Evolutionary conservation across 2,329 filamentous ascomycete species (phyloP), one percentile per base, ranked within the genome.

Genomic region (Lecanicillium sp.): DNA sequence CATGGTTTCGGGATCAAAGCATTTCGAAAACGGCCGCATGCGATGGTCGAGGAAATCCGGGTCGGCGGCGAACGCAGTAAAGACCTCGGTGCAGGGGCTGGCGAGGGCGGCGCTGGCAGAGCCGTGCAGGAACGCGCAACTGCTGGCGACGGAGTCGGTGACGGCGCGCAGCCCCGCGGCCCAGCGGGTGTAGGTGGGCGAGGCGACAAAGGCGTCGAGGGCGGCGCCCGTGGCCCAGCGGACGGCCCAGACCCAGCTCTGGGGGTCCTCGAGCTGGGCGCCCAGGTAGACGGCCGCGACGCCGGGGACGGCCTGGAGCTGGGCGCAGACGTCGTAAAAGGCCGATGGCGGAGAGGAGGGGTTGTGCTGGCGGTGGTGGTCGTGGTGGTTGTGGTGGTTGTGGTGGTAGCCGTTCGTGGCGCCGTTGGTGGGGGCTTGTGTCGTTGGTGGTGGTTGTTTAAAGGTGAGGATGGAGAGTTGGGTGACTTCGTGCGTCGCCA

Each of bases 111-210:
- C 49, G 17, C 46, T 51, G 2, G 54, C 57, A 13, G 42, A 48
- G 14, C 45, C 46, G 28, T 47, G 33, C 13, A 47, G 32, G 40
- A 56, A 48, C 33, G 56, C 43, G 29, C 50, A 47, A 20, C 46
- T 43, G 29, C 46, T 46, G 29, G 49, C 42, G 25, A 38, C 34
- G 10, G 40, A 38, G 4, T 46, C 48, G 39, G 58, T 43, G n/a
- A 60, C 38, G 43, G 58, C 54, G 36, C 51, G 52, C 29, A 63
- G 49, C 8, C 60, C 58, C 29, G 59, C 58, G 14, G 64, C 55
- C 50, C 64, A 66, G 46, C 58, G 62, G 35, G 61, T 59, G 39
- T 61, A 64, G 44, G 54, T 58, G 18, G 61, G 58, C 6, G 62
- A 65, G 41, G 58, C 57, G 44, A 62, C 57, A 44, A 69, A 71